A percentile compares a stretch with the other conserved stretches of the same genome.
These are phyloP conservation scores for Aspergillus novoparasiticus DNA, from an alignment of 2,329 filamentous ascomycete genomes.

Conservation along the genomic window DNA sequence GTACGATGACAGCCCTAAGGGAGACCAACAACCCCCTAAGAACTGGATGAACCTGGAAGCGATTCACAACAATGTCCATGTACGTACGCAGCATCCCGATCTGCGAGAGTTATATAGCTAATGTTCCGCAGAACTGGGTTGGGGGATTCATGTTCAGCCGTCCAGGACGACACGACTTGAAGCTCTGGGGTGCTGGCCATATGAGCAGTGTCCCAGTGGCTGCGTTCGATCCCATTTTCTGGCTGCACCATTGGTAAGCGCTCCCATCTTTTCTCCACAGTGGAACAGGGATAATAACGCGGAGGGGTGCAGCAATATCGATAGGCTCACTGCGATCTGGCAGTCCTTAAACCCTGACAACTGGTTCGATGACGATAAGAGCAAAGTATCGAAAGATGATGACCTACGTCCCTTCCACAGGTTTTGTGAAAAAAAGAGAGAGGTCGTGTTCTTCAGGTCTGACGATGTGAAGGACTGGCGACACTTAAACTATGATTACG, in stretches of 20 bases:
- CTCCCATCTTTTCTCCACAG: neutral
- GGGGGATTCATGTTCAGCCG: neutral
- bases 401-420: too few species aligned
- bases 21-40: fast-evolving
- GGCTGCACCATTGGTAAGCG: neutral
- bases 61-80: neutral
- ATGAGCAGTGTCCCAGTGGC: neutral
- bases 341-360: neutral
- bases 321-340: neutral
- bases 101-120: too few species aligned
- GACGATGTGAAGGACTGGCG: too few species aligned
- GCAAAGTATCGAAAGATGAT: too few species aligned
- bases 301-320: neutral
- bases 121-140: neutral
- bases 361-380: neutral
- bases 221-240: neutral
- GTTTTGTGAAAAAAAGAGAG: too few species aligned
- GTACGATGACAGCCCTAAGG: neutral
- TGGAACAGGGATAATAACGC: too few species aligned
- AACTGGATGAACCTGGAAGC: neutral
- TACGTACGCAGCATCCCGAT: neutral
- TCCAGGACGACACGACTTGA: neutral
- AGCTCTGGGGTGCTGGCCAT: neutral
- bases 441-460: too few species aligned
- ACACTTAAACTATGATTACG: too few species aligned